These are phyloP conservation scores for Arctium lappa DNA, from an alignment of 129 eudicot genomes.

Conservation along the genomic window DNA sequence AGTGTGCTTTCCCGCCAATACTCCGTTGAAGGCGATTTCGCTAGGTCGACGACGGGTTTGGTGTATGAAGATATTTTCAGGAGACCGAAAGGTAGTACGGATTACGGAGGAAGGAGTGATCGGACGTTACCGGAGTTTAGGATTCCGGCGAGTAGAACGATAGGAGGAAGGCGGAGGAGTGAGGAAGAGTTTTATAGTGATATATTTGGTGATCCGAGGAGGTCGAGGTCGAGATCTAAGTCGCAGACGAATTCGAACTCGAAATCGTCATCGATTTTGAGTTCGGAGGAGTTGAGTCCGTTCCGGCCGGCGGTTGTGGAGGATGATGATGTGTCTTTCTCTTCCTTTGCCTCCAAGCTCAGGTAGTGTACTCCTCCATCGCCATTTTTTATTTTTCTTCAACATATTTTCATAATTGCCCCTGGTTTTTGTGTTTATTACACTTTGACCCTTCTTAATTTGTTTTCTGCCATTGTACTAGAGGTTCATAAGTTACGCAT, in stretches of 20 bases:
- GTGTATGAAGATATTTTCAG: slow-evolving; percentile 57
- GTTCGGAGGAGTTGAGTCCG: slow-evolving; percentile 72
- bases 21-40: slow-evolving; percentile 32
- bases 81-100: slow-evolving; percentile 12
- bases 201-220: slow-evolving; percentile 46
- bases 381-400: slow-evolving; percentile 17
- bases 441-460: background rate
- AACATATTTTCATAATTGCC: background rate
- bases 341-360: slow-evolving; percentile 62
- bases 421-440: background rate
- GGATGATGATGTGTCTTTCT: slow-evolving; percentile 39
- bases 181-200: slow-evolving; percentile 57
- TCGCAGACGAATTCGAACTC: slow-evolving; percentile 33
- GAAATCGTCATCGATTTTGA: slow-evolving; percentile 67
- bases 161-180: slow-evolving; percentile 17
- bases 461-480: background rate
- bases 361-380: slow-evolving; percentile 37
- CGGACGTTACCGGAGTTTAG: slow-evolving; percentile 72
- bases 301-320: slow-evolving; percentile 52
- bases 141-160: slow-evolving; percentile 42
- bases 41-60: slow-evolving; percentile 12
- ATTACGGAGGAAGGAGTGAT: slow-evolving; percentile 26
- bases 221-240: slow-evolving; percentile 51
- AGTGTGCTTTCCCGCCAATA: slow-evolving; percentile 50
- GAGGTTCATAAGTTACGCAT: background rate